Evolutionary conservation across 805 yeast species (phyloP).

Genomic region (Metschnikowia kofuensis): DNA sequence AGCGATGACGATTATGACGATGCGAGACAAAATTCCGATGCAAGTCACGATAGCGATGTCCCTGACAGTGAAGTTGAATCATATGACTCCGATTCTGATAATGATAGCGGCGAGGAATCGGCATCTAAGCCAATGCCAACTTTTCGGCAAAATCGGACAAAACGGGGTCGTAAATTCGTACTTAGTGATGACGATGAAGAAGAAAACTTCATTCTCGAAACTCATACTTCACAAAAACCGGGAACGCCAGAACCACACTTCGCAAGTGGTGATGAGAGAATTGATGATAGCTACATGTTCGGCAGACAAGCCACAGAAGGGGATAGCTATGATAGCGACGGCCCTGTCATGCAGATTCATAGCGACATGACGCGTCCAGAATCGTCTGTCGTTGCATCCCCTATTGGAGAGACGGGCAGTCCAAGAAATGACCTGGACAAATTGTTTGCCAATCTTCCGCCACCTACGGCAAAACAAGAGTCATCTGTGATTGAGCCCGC

Average conservation of each 20-base stretch:
- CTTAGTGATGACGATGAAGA: slow-evolving; percentile 19
- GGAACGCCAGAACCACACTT: slow-evolving; percentile 2
- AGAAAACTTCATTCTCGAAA: slow-evolving; percentile 5
- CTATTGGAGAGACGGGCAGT: slow-evolving; percentile 2
- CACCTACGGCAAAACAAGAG: slow-evolving; percentile 17
- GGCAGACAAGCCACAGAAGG: slow-evolving; percentile 11
- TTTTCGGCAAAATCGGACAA: slow-evolving; percentile 4
- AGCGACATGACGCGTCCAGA: slow-evolving; percentile 13
- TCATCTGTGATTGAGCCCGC: slow-evolving; percentile 1
- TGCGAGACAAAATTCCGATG: background rate
- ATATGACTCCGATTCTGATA: background rate
- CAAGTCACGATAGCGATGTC: slow-evolving; percentile 19
- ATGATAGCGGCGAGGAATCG: slow-evolving; percentile 8
- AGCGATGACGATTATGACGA: slow-evolving; percentile 16
- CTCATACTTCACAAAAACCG: too few relatives aligned
- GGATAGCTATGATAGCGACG: slow-evolving; percentile 10
- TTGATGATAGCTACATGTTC: slow-evolving; percentile 19
- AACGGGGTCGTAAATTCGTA: slow-evolving; percentile 10
- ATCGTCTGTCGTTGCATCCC: slow-evolving; percentile 6
- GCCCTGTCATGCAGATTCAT: slow-evolving; percentile 16
- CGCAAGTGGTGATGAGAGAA: slow-evolving; percentile 15
- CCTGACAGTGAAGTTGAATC: slow-evolving; percentile 18
- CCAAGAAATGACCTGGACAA: slow-evolving; percentile 3
- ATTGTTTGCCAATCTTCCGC: slow-evolving; percentile 30
- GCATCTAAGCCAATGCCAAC: slow-evolving; percentile 15